Conservation (phyloP, 163 green algal species). For the Prototheca cutis region DNA sequence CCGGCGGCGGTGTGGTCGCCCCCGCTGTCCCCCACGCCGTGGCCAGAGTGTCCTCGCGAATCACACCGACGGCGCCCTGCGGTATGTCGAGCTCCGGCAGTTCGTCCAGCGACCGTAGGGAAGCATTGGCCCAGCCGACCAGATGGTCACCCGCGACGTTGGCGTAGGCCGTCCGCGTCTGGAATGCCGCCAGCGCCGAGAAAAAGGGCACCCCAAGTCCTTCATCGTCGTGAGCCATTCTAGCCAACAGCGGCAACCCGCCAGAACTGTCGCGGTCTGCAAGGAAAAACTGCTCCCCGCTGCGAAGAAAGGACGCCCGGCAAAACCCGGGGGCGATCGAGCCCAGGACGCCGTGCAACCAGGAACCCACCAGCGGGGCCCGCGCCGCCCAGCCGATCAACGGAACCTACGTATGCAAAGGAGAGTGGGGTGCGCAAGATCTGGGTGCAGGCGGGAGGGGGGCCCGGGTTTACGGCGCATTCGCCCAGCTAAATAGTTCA, state of each 20-base stretch:
- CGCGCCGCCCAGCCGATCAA: no score
- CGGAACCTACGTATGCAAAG: no score
- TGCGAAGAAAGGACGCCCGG: conserved; percentile 22
- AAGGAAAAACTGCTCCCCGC: conserved; percentile 66
- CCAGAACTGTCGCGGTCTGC: conserved; percentile 30
- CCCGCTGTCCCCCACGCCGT: background rate
- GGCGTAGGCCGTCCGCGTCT: conserved; percentile 65
- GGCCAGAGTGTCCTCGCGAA: conserved; percentile 30
- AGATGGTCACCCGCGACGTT: conserved; percentile 58
- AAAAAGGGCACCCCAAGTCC: conserved; percentile 28
- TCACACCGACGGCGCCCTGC: conserved; percentile 14
- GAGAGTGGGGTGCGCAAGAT: no score
- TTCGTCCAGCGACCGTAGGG: conserved; percentile 43
- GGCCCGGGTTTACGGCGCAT: no score
- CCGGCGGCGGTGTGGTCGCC: background rate
- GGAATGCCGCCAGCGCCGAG: conserved; percentile 54
- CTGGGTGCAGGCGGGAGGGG: no score
- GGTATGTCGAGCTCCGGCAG: conserved; percentile 32
- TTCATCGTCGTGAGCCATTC: conserved; percentile 49
- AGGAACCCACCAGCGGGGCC: background rate
- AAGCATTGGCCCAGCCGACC: conserved; percentile 73
- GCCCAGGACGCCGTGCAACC: background rate
- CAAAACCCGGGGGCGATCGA: background rate
- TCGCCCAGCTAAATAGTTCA: no score
- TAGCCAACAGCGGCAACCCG: conserved; percentile 39